phyloP scores from a whole-genome alignment of 495 filamentous ascomycete species.

The Aspergillus egyptiacus region DNA sequence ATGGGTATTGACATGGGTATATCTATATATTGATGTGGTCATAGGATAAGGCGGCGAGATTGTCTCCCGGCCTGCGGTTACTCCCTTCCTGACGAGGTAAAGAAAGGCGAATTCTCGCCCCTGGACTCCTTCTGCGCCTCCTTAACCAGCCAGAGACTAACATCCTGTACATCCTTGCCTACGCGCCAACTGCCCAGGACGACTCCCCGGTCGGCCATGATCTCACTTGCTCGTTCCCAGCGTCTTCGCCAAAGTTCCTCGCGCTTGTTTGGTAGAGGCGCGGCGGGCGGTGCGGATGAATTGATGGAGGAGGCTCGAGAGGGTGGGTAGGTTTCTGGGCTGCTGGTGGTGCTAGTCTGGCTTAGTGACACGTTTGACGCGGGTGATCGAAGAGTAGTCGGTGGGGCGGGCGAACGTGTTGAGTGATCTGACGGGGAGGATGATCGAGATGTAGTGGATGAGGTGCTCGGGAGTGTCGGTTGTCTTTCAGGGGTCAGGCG shows the following conservation, averaged over 20 bases:
- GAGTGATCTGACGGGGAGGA: conserved; percentile 32
- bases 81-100: neutral
- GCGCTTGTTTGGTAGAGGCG: conserved; percentile 58
- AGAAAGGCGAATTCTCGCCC: neutral
- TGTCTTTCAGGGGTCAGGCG: conserved; percentile 17
- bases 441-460: conserved; percentile 27
- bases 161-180: conserved; percentile 68
- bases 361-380: conserved; percentile 25
- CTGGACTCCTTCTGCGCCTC: conserved; percentile 25
- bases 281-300: conserved; percentile 10
- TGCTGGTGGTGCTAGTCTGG: conserved; percentile 17
- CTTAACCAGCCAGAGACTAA: conserved; percentile 49
- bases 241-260: conserved; percentile 77
- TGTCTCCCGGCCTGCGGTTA: too few species aligned
- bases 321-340: conserved; percentile 10
- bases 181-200: conserved; percentile 76
- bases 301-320: conserved; percentile 12
- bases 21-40: too few species aligned
- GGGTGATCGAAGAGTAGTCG: conserved; percentile 19
- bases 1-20: too few species aligned
- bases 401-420: conserved; percentile 19
- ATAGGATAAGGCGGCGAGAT: too few species aligned
- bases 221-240: conserved; percentile 66
- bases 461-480: conserved; percentile 29
- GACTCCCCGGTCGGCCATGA: conserved; percentile 63